Evolutionary conservation across 768 basidiomycete species (phyloP).

Genomic region (Exidia glandulosa): DNA sequence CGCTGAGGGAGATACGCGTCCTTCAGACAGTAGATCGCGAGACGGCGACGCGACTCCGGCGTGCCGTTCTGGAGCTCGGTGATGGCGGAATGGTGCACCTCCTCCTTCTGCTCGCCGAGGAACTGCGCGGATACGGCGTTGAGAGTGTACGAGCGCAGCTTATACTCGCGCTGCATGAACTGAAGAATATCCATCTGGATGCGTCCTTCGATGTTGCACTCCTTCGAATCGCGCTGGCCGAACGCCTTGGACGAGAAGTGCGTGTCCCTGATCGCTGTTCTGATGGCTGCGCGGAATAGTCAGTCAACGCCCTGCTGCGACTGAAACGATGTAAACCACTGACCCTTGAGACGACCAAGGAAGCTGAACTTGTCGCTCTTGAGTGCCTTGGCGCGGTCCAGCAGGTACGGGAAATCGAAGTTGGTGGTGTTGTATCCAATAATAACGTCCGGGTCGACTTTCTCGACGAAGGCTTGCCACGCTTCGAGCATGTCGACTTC

Average conservation of each 20-base stretch:
- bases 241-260: conserved; percentile 99
- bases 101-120: conserved; percentile 97
- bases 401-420: conserved; percentile 94
- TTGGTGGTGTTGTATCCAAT: conserved; percentile 92
- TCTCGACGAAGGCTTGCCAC: conserved; percentile 86
- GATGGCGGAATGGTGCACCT: conserved; percentile 97
- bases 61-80: conserved; percentile 97
- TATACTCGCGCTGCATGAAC: conserved; percentile 98
- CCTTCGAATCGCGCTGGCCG: conserved; percentile 93
- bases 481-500: conserved; percentile 62
- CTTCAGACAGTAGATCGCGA: conserved; percentile 98
- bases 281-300: conserved; percentile 47
- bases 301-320: neutral
- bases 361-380: conserved; percentile 58
- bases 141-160: conserved; percentile 90
- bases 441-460: conserved; percentile 89
- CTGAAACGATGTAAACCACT: conserved; percentile 12
- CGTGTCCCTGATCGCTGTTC: conserved; percentile 77
- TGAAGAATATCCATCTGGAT: conserved; percentile 93
- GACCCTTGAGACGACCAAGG: conserved; percentile 69
- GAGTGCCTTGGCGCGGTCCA: conserved; percentile 82
- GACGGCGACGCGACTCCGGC: conserved; percentile 78
- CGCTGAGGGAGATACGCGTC: conserved; percentile 98
- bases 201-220: conserved; percentile 81
- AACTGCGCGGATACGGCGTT: conserved; percentile 98